phyloP scores from a whole-genome alignment of 495 filamentous ascomycete genomes.

The Penicillium robsamsonii region DNA sequence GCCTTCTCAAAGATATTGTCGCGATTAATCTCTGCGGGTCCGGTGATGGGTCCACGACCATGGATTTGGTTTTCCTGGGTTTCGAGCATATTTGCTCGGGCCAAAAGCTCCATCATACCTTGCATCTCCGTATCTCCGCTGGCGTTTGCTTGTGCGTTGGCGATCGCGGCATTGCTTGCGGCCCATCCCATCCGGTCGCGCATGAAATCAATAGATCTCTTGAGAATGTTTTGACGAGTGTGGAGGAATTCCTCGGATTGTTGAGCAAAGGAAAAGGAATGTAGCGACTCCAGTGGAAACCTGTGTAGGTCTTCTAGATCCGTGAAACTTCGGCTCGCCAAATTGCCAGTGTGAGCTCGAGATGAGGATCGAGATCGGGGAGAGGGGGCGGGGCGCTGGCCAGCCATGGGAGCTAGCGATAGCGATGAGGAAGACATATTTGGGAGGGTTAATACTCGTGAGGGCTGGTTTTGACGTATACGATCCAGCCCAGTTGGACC shows the following conservation, averaged over 20 bases:
- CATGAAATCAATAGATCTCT: slow-evolving; percentile 96
- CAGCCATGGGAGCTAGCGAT: slow-evolving; percentile 51
- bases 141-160: slow-evolving; percentile 76
- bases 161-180: slow-evolving; percentile 59
- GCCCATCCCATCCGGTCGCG: slow-evolving; percentile 87
- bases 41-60: slow-evolving; percentile 65
- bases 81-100: slow-evolving; percentile 71
- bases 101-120: slow-evolving; percentile 83
- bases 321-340: slow-evolving; percentile 63
- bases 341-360: slow-evolving; percentile 52
- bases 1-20: slow-evolving; percentile 80
- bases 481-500: slow-evolving; percentile 78
- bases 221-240: slow-evolving; percentile 88
- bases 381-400: slow-evolving; percentile 63
- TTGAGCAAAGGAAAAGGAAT: slow-evolving; percentile 98
- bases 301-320: slow-evolving; percentile 85
- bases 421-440: slow-evolving; percentile 64
- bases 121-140: slow-evolving; percentile 84
- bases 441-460: slow-evolving; percentile 63
- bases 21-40: slow-evolving; percentile 65
- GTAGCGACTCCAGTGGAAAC: slow-evolving; percentile 93
- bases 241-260: slow-evolving; percentile 90
- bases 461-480: slow-evolving; percentile 80
- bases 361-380: slow-evolving; percentile 50
- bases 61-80: slow-evolving; percentile 45